Percentiles rank a stretch among this genome's conserved stretches.
Conservation (phyloP, 306 rosid genomes). For the Crotalaria pallida region DNA sequence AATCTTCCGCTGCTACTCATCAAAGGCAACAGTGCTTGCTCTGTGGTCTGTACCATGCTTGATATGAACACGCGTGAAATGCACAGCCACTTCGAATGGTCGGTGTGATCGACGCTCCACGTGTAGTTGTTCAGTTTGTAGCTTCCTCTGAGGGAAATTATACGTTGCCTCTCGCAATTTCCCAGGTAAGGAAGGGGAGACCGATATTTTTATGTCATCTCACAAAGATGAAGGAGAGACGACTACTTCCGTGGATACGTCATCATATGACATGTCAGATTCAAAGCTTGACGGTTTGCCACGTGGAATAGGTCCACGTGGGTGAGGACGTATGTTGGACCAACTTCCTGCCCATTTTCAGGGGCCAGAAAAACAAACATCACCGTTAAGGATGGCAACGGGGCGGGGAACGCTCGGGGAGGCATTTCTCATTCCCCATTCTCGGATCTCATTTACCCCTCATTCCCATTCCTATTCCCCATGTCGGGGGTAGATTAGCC, state of each 20-base stretch:
- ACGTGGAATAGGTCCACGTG: constrained; percentile 32
- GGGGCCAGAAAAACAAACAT: neutral
- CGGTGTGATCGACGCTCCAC: neutral
- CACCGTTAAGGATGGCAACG: too few species aligned
- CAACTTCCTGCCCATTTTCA: constrained; percentile 23
- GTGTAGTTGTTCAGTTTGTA: neutral
- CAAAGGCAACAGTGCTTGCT: too few species aligned
- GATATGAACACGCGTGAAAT: neutral
- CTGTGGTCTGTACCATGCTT: neutral
- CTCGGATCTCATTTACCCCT: too few species aligned
- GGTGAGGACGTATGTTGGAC: constrained; percentile 27
- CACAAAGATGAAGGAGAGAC: too few species aligned
- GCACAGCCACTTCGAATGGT: neutral
- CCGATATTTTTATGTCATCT: neutral
- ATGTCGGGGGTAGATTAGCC: too few species aligned
- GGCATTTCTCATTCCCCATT: too few species aligned
- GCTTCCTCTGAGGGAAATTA: neutral
- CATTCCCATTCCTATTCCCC: too few species aligned
- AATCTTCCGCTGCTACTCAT: neutral
- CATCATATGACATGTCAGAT: constrained; percentile 30
- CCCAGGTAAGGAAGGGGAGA: constrained; percentile 6
- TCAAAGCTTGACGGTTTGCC: neutral
- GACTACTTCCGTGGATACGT: constrained; percentile 19
- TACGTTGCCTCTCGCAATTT: constrained; percentile 15
- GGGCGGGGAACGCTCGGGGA: too few species aligned